A percentile compares a stretch with the other conserved stretches of the same genome.
Evolutionary conservation across 2,329 filamentous ascomycete genomes (phyloP).

Genomic region (Claviceps cyperi): DNA sequence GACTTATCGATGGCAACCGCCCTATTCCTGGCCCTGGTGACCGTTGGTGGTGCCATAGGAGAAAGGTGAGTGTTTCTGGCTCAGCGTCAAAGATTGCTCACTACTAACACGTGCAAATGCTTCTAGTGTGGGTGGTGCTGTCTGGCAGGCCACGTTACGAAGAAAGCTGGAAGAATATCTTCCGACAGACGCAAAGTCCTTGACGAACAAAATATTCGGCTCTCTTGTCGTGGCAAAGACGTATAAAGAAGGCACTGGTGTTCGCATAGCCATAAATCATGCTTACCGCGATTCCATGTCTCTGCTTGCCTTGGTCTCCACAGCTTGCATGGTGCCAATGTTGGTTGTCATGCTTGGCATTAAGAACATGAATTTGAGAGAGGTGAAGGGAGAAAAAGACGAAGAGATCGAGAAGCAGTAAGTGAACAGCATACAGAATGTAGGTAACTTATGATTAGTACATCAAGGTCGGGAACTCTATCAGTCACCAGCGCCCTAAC

Average conservation of each 20-base stretch:
- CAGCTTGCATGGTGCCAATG: conserved; percentile 6
- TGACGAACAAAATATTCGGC: conserved; percentile 10
- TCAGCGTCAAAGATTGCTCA: background rate
- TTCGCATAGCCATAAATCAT: conserved; percentile 8
- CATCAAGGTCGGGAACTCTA: too few relatives aligned
- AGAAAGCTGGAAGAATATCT: conserved; percentile 11
- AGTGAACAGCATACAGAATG: too few relatives aligned
- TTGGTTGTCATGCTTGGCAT: conserved; percentile 10
- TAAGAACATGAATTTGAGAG: conserved; percentile 6
- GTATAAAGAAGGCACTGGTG: conserved; percentile 1
- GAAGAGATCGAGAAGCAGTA: background rate
- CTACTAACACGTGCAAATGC: background rate
- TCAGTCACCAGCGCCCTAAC: too few relatives aligned
- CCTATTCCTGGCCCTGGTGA: conserved; percentile 18
- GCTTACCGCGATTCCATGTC: conserved; percentile 10
- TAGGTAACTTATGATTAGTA: too few relatives aligned
- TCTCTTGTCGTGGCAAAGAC: conserved; percentile 13
- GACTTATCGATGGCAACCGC: conserved; percentile 20
- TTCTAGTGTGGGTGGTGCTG: conserved; percentile 18
- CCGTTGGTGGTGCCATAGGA: conserved; percentile 15
- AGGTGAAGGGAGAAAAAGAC: background rate
- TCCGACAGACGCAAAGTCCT: conserved; percentile 7
- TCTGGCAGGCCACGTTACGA: conserved; percentile 16
- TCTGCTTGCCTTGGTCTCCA: conserved; percentile 9
- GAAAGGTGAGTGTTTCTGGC: conserved; percentile 10